phyloP scores from a whole-genome alignment of 352 stramenopile genomes.

The Phytophthora ohioensis region DNA sequence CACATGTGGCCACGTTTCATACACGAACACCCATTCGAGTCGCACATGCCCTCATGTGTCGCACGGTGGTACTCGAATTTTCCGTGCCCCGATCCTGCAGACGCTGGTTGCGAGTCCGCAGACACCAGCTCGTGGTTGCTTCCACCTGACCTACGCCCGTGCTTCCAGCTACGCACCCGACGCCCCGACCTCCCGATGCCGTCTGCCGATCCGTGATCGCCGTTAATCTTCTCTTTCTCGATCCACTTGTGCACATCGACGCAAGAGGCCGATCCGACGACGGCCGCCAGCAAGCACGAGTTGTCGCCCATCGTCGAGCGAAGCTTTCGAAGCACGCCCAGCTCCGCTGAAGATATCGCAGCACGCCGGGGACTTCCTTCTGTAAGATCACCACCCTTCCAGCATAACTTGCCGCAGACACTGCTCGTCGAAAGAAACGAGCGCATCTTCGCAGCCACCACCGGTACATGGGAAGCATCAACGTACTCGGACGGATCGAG shows the following conservation, averaged over 20 bases:
- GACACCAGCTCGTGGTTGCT: constrained; percentile 67
- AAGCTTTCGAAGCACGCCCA: constrained; percentile 65
- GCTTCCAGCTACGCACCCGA: constrained; percentile 54
- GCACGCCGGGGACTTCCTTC: background rate
- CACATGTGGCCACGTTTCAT: constrained; percentile 62
- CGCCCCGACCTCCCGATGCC: constrained; percentile 13
- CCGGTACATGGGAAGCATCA: constrained; percentile 51
- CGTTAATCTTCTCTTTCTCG: constrained; percentile 35
- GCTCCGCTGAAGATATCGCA: constrained; percentile 37
- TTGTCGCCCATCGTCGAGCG: constrained; percentile 67
- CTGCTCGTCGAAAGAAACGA: constrained; percentile 37
- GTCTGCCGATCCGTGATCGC: constrained; percentile 41
- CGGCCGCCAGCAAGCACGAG: constrained; percentile 65
- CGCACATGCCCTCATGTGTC: constrained; percentile 69
- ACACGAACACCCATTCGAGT: constrained; percentile 64
- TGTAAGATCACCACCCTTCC: constrained; percentile 33
- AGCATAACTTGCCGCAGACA: constrained; percentile 50
- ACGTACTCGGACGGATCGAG: constrained; percentile 62
- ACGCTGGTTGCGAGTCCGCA: constrained; percentile 67
- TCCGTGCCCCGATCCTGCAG: constrained; percentile 60
- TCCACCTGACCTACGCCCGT: constrained; percentile 39
- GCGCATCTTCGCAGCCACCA: constrained; percentile 58
- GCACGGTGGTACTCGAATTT: constrained; percentile 80
- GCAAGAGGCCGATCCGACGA: constrained; percentile 57
- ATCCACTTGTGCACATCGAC: constrained; percentile 56